Base-by-base conservation (phyloP, 2,329 filamentous ascomycete species). In the Thielaviopsis punctulata region DNA sequence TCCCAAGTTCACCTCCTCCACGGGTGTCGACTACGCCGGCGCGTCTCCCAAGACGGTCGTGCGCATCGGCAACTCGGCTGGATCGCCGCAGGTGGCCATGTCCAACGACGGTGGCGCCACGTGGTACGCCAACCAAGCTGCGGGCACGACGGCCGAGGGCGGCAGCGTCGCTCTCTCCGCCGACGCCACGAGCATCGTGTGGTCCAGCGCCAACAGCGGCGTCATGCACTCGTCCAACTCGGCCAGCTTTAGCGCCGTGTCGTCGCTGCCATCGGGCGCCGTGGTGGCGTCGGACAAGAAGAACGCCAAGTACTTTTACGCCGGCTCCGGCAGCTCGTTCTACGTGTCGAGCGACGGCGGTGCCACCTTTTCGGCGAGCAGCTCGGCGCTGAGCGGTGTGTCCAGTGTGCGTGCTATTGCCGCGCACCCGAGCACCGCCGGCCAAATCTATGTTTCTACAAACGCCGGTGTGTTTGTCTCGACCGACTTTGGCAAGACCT, bases 381-480 rank as follows among this genome's bases (percentile, higher is more conserved):
- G 65, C 0, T 41, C 36, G 36, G 18, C 65, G 0, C 60, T 74
- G 0, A 64, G 61, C 2, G 63, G 64, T n/a, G 68, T 65, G 2
- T 67, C 63, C 2, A 60, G 65, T 18, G 65, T 82, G 53, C 77
- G 77, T 39, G 69, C 72, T 30, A 69, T 84, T 9, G 74, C 73
- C 15, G 69, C 68, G 1, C 70, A 80, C 56, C 77, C 79, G 0
- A 68, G 71, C 5, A 66, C 68, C 10, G 74, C 76, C 0, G 80
- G 82, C 12, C 75, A 79, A 47, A 69, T 85, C 47, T 76, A 71
- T 62, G 74, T 75, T 1, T 76, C 75, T 1, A 77, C 75, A 0
- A 67, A 77, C 51, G 63, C 59, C 0, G 76, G 76, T 5, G 62
- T 80, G 47, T 78, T 73, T 64, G 69, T 69, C 57, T 75, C 72